These are phyloP conservation scores for Fusarium secorum DNA, from an alignment of 2,329 filamentous ascomycete genomes.

Conservation along the genomic window DNA sequence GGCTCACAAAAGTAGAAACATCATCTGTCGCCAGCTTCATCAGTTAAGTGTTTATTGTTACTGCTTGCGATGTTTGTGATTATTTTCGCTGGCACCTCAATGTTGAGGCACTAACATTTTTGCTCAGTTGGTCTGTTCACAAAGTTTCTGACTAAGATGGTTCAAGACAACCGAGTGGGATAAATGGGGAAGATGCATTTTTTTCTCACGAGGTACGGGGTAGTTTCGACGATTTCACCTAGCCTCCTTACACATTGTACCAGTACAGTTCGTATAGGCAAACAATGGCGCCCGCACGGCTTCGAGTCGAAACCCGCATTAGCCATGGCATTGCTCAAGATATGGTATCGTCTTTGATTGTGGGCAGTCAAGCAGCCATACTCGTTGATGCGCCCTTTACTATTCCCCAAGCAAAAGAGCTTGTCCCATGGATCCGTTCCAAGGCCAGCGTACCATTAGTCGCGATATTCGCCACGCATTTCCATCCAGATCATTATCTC, in stretches of 20 bases:
- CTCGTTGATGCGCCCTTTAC: background rate
- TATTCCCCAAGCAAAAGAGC: background rate
- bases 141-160: background rate
- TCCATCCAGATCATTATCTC: background rate
- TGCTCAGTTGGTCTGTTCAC: rapidly evolving
- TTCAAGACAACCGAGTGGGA: background rate
- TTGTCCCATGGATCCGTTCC: background rate
- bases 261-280: rapidly evolving
- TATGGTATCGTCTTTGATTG: background rate
- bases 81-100: no score
- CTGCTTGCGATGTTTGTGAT: no score
- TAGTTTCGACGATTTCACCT: background rate
- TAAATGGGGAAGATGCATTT: no score
- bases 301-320: background rate
- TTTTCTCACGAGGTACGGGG: background rate
- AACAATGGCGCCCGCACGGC: background rate
- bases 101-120: no score
- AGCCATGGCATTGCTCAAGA: background rate
- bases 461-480: background rate
- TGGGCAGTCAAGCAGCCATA: background rate
- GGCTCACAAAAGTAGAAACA: no score
- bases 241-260: rapidly evolving
- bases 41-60: no score
- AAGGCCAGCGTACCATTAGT: background rate
- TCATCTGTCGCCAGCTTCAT: no score